phyloP scores from a whole-genome alignment of 1,284 basidiomycete genomes.

The Microbotryum lychnidis-dioicae region DNA sequence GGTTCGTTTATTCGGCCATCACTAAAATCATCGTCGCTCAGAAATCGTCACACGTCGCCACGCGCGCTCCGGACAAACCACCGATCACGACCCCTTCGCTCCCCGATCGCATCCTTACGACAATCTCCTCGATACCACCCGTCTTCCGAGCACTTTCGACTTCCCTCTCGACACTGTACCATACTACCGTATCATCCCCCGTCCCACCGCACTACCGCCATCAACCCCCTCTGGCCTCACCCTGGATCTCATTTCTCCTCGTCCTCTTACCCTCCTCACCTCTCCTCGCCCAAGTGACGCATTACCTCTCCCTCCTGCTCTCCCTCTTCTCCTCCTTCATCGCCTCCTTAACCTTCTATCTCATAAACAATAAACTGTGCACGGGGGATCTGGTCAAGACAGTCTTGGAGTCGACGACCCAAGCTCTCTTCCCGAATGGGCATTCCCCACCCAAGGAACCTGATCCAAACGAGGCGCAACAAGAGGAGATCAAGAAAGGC shows the following conservation, averaged over 20 bases:
- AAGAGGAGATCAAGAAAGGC: constrained; percentile 37
- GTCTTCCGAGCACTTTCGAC: neutral
- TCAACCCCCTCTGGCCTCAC: neutral
- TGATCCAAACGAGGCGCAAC: constrained; percentile 63
- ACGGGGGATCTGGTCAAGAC: constrained; percentile 49
- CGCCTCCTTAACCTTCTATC: constrained; percentile 50
- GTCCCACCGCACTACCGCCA: neutral
- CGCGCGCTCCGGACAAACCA: constrained; percentile 7
- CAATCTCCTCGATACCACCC: constrained; percentile 27
- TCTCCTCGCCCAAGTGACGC: constrained; percentile 28
- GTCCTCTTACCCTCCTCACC: constrained; percentile 25
- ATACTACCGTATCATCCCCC: neutral
- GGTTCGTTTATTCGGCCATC: constrained; percentile 64
- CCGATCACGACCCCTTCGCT: neutral
- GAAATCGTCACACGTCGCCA: neutral
- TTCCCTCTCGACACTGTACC: neutral
- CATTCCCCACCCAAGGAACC: constrained; percentile 59
- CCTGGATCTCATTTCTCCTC: constrained; percentile 9
- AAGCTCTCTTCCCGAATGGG: constrained; percentile 66
- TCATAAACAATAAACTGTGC: constrained; percentile 52
- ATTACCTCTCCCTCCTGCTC: constrained; percentile 28
- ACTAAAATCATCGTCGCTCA: constrained; percentile 53
- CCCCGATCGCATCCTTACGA: constrained; percentile 27
- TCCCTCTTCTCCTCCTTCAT: constrained; percentile 8
- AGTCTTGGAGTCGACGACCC: constrained; percentile 50